A percentile compares a stretch with the other conserved stretches of the same genome.
Conservation (phyloP, 1,139 yeast genomes). For the Debaryomycetaceae sp. region DNA sequence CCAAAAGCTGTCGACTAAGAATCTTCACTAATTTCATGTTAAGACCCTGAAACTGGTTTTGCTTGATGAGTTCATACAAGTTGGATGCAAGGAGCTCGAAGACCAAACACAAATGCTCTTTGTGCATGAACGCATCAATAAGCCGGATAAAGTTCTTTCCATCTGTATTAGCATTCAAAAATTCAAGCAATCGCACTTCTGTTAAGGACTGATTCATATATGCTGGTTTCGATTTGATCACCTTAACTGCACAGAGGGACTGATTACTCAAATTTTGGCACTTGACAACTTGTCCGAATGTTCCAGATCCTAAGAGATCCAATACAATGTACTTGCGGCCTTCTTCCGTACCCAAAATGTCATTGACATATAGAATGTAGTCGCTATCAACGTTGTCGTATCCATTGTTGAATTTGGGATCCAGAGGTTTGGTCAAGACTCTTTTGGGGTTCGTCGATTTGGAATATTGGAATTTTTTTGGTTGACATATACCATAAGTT, state of each 20-base stretch:
- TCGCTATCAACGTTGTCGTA: slow-evolving; percentile 86
- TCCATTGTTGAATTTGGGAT: slow-evolving; percentile 79
- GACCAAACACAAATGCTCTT: slow-evolving; percentile 87
- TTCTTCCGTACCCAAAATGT: slow-evolving; percentile 84
- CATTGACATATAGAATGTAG: slow-evolving; percentile 90
- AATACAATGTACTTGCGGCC: slow-evolving; percentile 83
- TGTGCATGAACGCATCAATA: slow-evolving; percentile 87
- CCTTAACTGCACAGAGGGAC: slow-evolving; percentile 91
- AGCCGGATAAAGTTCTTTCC: slow-evolving; percentile 74
- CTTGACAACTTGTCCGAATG: slow-evolving; percentile 97
- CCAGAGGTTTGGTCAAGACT: slow-evolving; percentile 89
- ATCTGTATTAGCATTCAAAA: slow-evolving; percentile 70
- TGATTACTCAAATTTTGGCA: slow-evolving; percentile 90
- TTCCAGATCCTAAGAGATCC: slow-evolving; percentile 92
- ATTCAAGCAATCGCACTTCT: slow-evolving; percentile 84
- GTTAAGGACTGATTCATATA: slow-evolving; percentile 88
- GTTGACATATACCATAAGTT: slow-evolving; percentile 83
- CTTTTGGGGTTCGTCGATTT: slow-evolving; percentile 86
- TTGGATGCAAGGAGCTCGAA: slow-evolving; percentile 88
- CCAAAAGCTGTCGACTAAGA: slow-evolving; percentile 76
- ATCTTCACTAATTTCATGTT: slow-evolving; percentile 75
- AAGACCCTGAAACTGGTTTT: slow-evolving; percentile 90
- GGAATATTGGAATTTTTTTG: slow-evolving; percentile 75
- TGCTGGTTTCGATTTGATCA: slow-evolving; percentile 89
- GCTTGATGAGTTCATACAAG: slow-evolving; percentile 84